Evolutionary conservation across 2,329 filamentous ascomycete species (phyloP).

Genomic region (Aspergillus tubingensis): DNA sequence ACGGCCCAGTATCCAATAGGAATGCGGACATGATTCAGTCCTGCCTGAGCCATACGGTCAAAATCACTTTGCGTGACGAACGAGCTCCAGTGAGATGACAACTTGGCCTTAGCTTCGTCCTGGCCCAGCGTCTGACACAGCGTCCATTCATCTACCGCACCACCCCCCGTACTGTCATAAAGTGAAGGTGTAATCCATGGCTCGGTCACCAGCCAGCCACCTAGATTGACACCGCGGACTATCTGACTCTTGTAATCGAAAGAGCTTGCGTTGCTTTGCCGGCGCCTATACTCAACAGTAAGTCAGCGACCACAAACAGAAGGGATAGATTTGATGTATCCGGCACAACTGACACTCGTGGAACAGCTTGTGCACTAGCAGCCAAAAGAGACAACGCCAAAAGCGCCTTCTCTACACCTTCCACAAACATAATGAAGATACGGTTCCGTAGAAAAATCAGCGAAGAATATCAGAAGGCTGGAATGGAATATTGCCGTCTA

Average conservation of each 20-base stretch:
- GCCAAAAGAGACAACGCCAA: conserved; percentile 30
- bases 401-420: conserved; percentile 28
- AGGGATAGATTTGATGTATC: not conserved
- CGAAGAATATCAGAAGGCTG: conserved; percentile 24
- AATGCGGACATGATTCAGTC: conserved; percentile 66
- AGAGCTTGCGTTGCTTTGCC: conserved; percentile 32
- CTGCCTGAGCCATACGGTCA: conserved; percentile 55
- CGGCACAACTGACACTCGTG: conserved; percentile 27
- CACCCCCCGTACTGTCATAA: conserved; percentile 53
- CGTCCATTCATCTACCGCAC: conserved; percentile 61
- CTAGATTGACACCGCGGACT: conserved; percentile 66
- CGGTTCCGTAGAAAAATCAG: conserved; percentile 1
- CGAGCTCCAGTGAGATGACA: conserved; percentile 60
- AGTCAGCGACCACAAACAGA: not conserved
- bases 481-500: conserved; percentile 24
- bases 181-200: conserved; percentile 66
- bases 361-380: conserved; percentile 25
- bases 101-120: conserved; percentile 47
- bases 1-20: conserved; percentile 69
- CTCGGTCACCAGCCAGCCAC: conserved; percentile 66
- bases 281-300: conserved; percentile 22
- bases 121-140: conserved; percentile 53
- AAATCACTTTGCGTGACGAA: conserved; percentile 61
- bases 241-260: conserved; percentile 58
- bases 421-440: conserved; percentile 28